Percentiles rank a stretch among this genome's conserved stretches.
Conservation (phyloP, 2,329 filamentous ascomycete genomes). For the Arthroderma sp. region DNA sequence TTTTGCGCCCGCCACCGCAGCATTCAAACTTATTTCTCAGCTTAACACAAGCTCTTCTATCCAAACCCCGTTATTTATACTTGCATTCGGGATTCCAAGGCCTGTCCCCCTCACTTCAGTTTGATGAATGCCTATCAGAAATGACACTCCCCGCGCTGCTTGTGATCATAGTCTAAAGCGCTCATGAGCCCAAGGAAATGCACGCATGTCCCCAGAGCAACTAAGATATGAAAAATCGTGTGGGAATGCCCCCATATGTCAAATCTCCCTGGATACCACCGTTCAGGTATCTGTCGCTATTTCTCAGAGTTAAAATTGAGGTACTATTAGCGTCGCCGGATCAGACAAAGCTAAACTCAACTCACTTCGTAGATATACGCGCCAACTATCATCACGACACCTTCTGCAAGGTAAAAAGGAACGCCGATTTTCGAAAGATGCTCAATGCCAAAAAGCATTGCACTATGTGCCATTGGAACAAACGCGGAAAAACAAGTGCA, state of each 20-base stretch:
- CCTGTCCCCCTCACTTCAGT: too few relatives aligned
- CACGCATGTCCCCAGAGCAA: slow-evolving; percentile 28
- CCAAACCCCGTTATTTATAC: too few relatives aligned
- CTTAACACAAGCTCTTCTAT: too few relatives aligned
- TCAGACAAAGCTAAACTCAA: neutral
- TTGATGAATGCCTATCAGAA: too few relatives aligned
- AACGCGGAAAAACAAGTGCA: slow-evolving; percentile 22
- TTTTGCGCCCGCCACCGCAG: too few relatives aligned
- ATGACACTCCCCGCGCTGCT: neutral
- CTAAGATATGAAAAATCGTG: slow-evolving; percentile 23
- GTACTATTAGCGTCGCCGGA: neutral
- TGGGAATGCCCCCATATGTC: slow-evolving; percentile 24
- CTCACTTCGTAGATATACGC: slow-evolving; percentile 16
- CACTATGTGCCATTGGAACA: slow-evolving; percentile 21
- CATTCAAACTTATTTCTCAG: too few relatives aligned
- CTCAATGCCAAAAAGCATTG: slow-evolving; percentile 15
- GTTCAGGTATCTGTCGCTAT: slow-evolving; percentile 14
- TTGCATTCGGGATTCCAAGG: too few relatives aligned
- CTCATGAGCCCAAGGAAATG: slow-evolving; percentile 27
- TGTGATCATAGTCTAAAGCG: slow-evolving; percentile 3
- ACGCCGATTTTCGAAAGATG: slow-evolving; percentile 17
- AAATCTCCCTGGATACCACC: slow-evolving; percentile 19
- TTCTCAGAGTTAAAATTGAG: neutral
- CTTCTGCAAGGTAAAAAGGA: slow-evolving; percentile 23
- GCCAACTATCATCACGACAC: slow-evolving; percentile 18